Percentiles rank a stretch among this genome's conserved stretches.
phyloP scores from a whole-genome alignment of 2,329 filamentous ascomycete genomes.

The Stagonosporopsis chrysanthemi region DNA sequence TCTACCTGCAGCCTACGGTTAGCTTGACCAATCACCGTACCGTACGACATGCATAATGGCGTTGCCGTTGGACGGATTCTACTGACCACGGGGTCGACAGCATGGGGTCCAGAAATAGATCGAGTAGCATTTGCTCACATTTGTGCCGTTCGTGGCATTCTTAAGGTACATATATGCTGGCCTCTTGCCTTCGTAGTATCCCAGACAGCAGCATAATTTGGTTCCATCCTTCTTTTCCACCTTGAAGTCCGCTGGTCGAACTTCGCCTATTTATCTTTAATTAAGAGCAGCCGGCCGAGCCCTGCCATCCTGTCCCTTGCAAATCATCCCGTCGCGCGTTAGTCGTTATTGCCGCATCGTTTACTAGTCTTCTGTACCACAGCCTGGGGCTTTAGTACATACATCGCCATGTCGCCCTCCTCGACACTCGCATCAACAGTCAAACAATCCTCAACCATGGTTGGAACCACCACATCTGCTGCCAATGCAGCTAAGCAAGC shows the following conservation, averaged over 20 bases:
- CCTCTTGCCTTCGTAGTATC: constrained; percentile 39
- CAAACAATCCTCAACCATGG: constrained; percentile 58
- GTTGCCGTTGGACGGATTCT: constrained; percentile 40
- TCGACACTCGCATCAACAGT: constrained; percentile 50
- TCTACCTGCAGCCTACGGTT: constrained; percentile 36
- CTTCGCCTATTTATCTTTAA: constrained; percentile 58
- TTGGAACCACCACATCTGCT: constrained; percentile 54
- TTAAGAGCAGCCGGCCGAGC: constrained; percentile 52
- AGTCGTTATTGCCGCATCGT: constrained; percentile 53
- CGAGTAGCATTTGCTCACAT: constrained; percentile 50
- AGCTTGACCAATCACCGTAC: constrained; percentile 41
- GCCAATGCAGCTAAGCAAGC: constrained; percentile 61
- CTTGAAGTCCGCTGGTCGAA: constrained; percentile 58
- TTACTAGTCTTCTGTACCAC: constrained; percentile 51
- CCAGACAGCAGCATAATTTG: constrained; percentile 58
- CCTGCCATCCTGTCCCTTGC: constrained; percentile 53
- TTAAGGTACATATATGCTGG: constrained; percentile 56
- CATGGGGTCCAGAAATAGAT: constrained; percentile 58
- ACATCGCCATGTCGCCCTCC: constrained; percentile 59
- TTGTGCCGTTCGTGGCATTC: constrained; percentile 50
- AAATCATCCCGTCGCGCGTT: constrained; percentile 51
- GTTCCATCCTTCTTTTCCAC: constrained; percentile 49
- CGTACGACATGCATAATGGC: constrained; percentile 30
- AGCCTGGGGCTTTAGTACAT: constrained; percentile 52
- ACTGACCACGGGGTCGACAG: constrained; percentile 36